Conservation (phyloP, 1,284 basidiomycete species). For the Microbotryum scabiosae region DNA sequence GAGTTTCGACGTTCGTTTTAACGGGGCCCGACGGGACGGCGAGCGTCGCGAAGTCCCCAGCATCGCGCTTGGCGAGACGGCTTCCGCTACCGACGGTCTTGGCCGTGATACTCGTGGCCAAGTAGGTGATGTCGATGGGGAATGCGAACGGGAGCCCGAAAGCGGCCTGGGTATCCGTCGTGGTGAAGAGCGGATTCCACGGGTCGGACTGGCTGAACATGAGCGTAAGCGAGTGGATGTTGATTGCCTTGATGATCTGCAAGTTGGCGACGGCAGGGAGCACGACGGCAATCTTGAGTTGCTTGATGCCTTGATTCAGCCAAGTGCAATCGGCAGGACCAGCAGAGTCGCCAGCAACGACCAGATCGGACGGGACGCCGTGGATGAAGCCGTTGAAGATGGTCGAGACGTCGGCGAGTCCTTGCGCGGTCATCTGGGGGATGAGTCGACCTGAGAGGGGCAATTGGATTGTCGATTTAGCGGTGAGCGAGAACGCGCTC, state of each 20-base stretch:
- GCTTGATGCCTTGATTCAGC: slow-evolving; percentile 66
- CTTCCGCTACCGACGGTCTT: background rate
- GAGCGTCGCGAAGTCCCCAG: slow-evolving; percentile 55
- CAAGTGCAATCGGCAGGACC: slow-evolving; percentile 57
- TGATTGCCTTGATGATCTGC: slow-evolving; percentile 58
- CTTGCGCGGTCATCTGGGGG: slow-evolving; percentile 51
- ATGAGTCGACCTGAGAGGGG: slow-evolving; percentile 58
- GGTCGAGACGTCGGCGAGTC: slow-evolving; percentile 53
- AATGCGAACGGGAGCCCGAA: slow-evolving; percentile 65
- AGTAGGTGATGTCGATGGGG: slow-evolving; percentile 56
- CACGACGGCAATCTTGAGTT: slow-evolving; percentile 53
- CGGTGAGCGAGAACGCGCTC: slow-evolving; percentile 50
- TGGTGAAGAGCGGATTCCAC: slow-evolving; percentile 54
- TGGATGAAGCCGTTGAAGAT: slow-evolving; percentile 69
- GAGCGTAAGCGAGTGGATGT: slow-evolving; percentile 56
- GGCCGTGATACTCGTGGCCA: slow-evolving; percentile 48
- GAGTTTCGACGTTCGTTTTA: slow-evolving; percentile 54
- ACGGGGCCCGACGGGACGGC: slow-evolving; percentile 54
- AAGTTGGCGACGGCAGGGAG: slow-evolving; percentile 59
- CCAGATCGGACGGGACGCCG: slow-evolving; percentile 54
- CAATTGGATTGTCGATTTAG: slow-evolving; percentile 51
- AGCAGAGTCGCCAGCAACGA: slow-evolving; percentile 56
- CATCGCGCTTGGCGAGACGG: slow-evolving; percentile 30
- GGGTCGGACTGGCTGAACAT: slow-evolving; percentile 53
- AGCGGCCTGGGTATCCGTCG: slow-evolving; percentile 52